Evolutionary conservation across 2,329 filamentous ascomycete genomes (phyloP).

Genomic region (Cytospora paraplurivora): DNA sequence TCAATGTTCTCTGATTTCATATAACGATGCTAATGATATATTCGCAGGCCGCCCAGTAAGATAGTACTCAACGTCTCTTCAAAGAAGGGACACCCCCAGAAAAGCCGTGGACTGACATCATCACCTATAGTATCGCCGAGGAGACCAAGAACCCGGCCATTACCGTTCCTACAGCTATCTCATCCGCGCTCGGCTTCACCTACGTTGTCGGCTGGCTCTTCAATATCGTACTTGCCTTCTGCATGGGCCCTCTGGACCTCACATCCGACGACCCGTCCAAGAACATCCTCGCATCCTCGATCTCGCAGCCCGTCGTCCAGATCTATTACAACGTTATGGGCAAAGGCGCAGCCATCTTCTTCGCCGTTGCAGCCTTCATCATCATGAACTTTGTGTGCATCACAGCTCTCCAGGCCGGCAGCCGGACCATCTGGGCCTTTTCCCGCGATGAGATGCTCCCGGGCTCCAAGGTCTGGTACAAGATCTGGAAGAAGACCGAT

Average conservation of each 20-base stretch:
- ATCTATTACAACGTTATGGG: conserved; percentile 61
- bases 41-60: neutral
- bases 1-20: conserved; percentile 40
- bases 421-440: conserved; percentile 57
- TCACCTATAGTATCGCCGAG: conserved; percentile 45
- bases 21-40: conserved; percentile 20
- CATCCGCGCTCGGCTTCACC: conserved; percentile 56
- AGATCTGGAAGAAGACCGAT: conserved; percentile 49
- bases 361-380: conserved; percentile 57
- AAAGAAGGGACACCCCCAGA: neutral
- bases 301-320: conserved; percentile 56
- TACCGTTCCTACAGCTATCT: conserved; percentile 54
- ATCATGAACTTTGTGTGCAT: conserved; percentile 62
- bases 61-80: neutral
- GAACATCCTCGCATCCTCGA: conserved; percentile 46
- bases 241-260: conserved; percentile 46
- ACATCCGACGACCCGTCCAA: conserved; percentile 40
- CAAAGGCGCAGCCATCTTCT: conserved; percentile 54
- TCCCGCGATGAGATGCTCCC: conserved; percentile 55
- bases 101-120: neutral
- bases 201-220: conserved; percentile 58
- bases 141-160: conserved; percentile 43
- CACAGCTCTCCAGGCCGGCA: conserved; percentile 56
- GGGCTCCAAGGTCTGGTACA: conserved; percentile 50
- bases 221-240: conserved; percentile 60